phyloP scores from a whole-genome alignment of 306 rosid genomes.

The Citrullus amarus region DNA sequence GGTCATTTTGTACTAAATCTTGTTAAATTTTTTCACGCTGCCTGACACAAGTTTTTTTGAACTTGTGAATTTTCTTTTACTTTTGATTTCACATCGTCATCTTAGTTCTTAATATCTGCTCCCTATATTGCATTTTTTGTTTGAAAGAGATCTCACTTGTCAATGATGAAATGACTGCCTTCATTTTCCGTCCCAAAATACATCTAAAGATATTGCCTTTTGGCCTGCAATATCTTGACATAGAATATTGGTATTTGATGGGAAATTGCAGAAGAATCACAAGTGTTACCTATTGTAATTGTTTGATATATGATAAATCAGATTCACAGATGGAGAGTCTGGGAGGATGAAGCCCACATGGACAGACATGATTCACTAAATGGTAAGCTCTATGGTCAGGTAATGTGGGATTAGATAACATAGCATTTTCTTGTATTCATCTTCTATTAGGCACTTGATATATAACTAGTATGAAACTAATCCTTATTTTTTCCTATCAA shows the following conservation, averaged over 20 bases:
- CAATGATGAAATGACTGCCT: background rate
- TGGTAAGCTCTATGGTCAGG: constrained; percentile 30
- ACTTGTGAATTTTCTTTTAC: background rate
- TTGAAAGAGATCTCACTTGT: background rate
- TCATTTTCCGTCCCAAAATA: background rate
- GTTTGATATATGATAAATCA: constrained; percentile 24
- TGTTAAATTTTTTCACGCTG: background rate
- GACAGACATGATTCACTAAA: constrained; percentile 47
- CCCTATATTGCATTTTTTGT: background rate
- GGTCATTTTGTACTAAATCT: background rate
- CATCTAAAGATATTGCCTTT: background rate
- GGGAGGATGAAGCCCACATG: constrained; percentile 87
- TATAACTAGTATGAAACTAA: background rate
- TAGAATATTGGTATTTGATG: background rate
- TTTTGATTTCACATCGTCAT: background rate
- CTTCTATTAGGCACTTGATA: background rate
- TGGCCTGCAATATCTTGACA: background rate
- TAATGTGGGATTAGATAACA: background rate
- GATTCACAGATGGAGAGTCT: constrained; percentile 89
- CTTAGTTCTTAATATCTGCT: background rate
- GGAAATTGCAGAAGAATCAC: background rate
- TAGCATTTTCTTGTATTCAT: background rate
- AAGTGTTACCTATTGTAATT: constrained; percentile 8
- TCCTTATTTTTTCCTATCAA: background rate
- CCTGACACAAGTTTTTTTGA: background rate